phyloP scores from a whole-genome alignment of 1,139 yeast genomes.

The Yamadazyma atlantica region DNA sequence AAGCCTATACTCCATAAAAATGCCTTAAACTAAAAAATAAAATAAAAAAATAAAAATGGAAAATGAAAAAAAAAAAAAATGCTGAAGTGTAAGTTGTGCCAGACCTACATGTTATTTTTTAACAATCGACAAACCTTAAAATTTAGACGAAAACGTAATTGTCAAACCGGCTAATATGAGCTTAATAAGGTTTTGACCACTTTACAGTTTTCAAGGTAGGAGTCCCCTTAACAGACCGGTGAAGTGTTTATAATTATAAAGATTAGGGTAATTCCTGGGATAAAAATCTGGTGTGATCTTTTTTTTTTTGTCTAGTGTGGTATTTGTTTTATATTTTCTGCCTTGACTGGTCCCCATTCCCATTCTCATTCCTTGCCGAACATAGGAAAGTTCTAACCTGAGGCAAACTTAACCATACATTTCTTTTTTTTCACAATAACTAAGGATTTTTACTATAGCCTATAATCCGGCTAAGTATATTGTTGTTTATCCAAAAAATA shows the following conservation, averaged over 20 bases:
- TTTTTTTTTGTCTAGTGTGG: neutral
- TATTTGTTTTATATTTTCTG: neutral
- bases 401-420: neutral
- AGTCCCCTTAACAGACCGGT: neutral
- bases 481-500: constrained; percentile 2
- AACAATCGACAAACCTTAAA: neutral
- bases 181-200: neutral
- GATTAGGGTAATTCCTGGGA: constrained; percentile 9
- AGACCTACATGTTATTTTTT: neutral
- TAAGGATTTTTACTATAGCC: neutral
- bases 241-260: constrained; percentile 14
- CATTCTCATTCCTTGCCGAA: neutral
- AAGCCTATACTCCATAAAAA: too few species aligned
- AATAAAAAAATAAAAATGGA: too few species aligned
- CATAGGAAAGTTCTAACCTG: constrained; percentile 1
- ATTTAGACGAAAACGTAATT: neutral
- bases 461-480: neutral
- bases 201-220: neutral
- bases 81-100: too few species aligned
- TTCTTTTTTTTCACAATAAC: neutral
- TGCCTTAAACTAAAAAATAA: too few species aligned
- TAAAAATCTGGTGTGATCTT: constrained; percentile 1
- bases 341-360: constrained; percentile 1
- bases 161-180: neutral
- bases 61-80: too few species aligned